Evolutionary conservation across 2,329 filamentous ascomycete species (phyloP).

Genomic region (Colletotrichum melonis): DNA sequence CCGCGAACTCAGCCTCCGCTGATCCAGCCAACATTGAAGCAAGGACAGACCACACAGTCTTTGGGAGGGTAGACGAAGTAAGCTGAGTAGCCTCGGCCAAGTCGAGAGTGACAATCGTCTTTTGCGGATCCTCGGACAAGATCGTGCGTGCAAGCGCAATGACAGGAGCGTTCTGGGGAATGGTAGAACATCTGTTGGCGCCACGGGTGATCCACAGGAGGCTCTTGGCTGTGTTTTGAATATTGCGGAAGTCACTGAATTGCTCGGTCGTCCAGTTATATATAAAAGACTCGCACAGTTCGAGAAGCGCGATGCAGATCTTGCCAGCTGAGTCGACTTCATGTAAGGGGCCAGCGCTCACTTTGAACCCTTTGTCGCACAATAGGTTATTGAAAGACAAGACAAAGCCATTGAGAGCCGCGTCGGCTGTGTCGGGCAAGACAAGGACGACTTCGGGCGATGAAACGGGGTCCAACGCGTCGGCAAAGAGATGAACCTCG

Average conservation of each 20-base stretch:
- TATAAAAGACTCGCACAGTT: conserved; percentile 49
- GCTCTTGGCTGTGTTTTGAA: conserved; percentile 50
- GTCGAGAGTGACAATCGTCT: conserved; percentile 57
- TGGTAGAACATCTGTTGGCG: conserved; percentile 49
- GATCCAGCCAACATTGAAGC: conserved; percentile 27
- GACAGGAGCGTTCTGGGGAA: conserved; percentile 52
- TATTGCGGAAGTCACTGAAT: conserved; percentile 53
- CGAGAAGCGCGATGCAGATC: conserved; percentile 59
- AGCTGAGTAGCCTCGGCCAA: conserved; percentile 41
- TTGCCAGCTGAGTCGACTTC: conserved; percentile 38
- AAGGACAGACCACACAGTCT: conserved; percentile 42
- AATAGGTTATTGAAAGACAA: neutral
- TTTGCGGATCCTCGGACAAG: conserved; percentile 60
- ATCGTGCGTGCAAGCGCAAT: conserved; percentile 60
- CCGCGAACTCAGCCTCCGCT: conserved; percentile 57
- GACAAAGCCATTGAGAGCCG: neutral
- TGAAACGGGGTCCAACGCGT: neutral
- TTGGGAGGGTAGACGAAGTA: conserved; percentile 38
- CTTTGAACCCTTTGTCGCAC: neutral
- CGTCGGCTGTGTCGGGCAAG: neutral
- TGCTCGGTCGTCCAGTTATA: conserved; percentile 51
- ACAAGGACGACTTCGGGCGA: conserved; percentile 8
- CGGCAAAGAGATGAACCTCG: conserved; percentile 1
- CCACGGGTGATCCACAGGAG: conserved; percentile 61
- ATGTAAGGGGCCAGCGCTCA: conserved; percentile 1